phyloP scores from a whole-genome alignment of 352 stramenopile genomes.

The Pythium aristosporum region DNA sequence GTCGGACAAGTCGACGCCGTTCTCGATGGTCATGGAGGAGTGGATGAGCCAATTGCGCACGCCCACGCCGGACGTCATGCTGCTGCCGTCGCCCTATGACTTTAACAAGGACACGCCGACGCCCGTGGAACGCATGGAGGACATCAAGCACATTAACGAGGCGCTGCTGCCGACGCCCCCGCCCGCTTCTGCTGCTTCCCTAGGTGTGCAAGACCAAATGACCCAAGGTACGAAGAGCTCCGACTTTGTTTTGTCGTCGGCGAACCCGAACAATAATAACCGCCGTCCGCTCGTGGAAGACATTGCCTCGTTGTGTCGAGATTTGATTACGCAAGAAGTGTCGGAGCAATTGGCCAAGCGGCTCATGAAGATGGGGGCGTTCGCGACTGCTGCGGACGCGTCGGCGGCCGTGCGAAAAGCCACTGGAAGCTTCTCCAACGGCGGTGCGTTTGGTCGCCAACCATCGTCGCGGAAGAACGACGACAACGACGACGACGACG shows the following conservation, averaged over 20 bases:
- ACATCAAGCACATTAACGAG: conserved; percentile 71
- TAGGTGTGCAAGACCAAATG: conserved; percentile 45
- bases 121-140: conserved; percentile 65
- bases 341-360: conserved; percentile 23
- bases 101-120: conserved; percentile 79
- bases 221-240: conserved; percentile 59
- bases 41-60: conserved; percentile 81
- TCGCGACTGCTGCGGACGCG: conserved; percentile 9
- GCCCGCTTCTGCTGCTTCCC: conserved; percentile 26
- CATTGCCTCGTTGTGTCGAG: conserved; percentile 74
- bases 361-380: conserved; percentile 23
- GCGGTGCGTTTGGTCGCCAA: no score
- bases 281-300: conserved; percentile 67
- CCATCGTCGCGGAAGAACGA: not conserved
- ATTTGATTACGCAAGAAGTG: conserved; percentile 72
- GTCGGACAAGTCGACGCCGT: conserved; percentile 47
- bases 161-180: conserved; percentile 71
- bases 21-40: conserved; percentile 73
- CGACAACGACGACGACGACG: conserved; percentile 25
- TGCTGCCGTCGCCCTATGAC: conserved; percentile 75
- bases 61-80: conserved; percentile 75
- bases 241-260: conserved; percentile 48
- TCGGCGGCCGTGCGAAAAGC: conserved; percentile 2
- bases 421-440: not conserved
- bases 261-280: conserved; percentile 26